These are phyloP conservation scores for Guadua angustifolia DNA, from an alignment of 176 grass and related monocot genomes.

Conservation along the genomic window DNA sequence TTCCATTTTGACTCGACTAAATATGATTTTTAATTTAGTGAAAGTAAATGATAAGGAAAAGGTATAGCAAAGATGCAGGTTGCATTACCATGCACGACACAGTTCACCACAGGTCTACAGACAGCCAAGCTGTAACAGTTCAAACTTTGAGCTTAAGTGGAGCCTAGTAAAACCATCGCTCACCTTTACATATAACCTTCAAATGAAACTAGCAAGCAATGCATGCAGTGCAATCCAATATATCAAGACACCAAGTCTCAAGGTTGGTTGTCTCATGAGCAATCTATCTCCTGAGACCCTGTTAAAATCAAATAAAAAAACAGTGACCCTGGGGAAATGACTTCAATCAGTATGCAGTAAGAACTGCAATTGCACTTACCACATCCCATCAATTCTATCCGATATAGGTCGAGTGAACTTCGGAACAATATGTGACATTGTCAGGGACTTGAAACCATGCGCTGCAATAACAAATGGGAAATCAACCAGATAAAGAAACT, in stretches of 20 bases:
- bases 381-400: constrained; percentile 94
- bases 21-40: background rate
- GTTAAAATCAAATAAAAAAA: constrained; percentile 47
- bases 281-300: constrained; percentile 96
- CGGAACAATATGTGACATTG: constrained; percentile 82
- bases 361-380: constrained; percentile 56
- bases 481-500: constrained; percentile 32
- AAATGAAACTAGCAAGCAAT: constrained; percentile 93
- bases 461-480: constrained; percentile 64
- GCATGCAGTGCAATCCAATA: constrained; percentile 88
- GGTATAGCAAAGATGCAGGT: constrained; percentile 3
- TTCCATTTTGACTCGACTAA: background rate
- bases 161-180: background rate
- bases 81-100: constrained; percentile 12
- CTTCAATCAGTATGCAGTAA: constrained; percentile 35
- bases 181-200: constrained; percentile 54
- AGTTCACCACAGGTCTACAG: constrained; percentile 20
- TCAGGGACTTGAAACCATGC: constrained; percentile 96
- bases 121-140: background rate
- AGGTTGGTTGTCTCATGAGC: constrained; percentile 92
- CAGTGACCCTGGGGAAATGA: background rate
- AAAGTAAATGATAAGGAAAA: constrained; percentile 4
- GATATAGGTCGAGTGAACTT: constrained; percentile 88
- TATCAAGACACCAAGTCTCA: constrained; percentile 76
- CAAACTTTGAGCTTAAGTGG: background rate